phyloP scores from a whole-genome alignment of 139 green algal genomes.

The Nannochloris sp. region DNA sequence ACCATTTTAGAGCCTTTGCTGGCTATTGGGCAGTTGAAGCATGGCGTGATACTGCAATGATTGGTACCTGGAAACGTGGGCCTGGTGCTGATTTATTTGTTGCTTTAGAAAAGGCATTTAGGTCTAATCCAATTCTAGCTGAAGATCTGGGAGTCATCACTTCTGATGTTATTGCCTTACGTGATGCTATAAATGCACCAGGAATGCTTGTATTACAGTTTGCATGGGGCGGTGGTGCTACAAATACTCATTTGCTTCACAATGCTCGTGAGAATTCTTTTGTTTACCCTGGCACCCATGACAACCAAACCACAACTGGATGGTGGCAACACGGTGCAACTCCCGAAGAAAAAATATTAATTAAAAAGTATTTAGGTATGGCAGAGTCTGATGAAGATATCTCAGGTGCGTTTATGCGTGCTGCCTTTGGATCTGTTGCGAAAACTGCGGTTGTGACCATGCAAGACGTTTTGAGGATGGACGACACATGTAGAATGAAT shows the following conservation, averaged over 20 bases:
- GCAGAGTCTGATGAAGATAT: constrained; percentile 52
- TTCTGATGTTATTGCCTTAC: constrained; percentile 78
- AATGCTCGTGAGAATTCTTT: constrained; percentile 95
- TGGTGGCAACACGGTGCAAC: constrained; percentile 61
- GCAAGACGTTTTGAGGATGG: constrained; percentile 93
- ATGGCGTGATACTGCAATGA: constrained; percentile 80
- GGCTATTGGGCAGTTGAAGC: constrained; percentile 90
- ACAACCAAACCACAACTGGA: constrained; percentile 91
- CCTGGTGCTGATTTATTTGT: constrained; percentile 74
- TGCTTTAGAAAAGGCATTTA: constrained; percentile 49
- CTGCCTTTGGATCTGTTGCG: constrained; percentile 61
- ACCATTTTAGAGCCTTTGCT: constrained; percentile 93
- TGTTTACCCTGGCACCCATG: constrained; percentile 90
- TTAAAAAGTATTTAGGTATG: constrained; percentile 63
- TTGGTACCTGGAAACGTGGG: constrained; percentile 73
- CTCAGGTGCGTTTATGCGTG: constrained; percentile 71
- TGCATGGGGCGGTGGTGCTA: constrained; percentile 78
- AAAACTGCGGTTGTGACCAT: constrained; percentile 67
- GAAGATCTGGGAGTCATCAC: constrained; percentile 99
- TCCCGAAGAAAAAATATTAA: constrained; percentile 47
- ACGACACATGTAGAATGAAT: constrained; percentile 92
- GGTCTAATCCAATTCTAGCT: constrained; percentile 77
- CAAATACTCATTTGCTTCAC: constrained; percentile 94
- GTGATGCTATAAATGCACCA: constrained; percentile 79
- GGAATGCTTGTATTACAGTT: constrained; percentile 99